phyloP scores from a whole-genome alignment of 345 rosid species.

The Arabidopsis suecica region DNA sequence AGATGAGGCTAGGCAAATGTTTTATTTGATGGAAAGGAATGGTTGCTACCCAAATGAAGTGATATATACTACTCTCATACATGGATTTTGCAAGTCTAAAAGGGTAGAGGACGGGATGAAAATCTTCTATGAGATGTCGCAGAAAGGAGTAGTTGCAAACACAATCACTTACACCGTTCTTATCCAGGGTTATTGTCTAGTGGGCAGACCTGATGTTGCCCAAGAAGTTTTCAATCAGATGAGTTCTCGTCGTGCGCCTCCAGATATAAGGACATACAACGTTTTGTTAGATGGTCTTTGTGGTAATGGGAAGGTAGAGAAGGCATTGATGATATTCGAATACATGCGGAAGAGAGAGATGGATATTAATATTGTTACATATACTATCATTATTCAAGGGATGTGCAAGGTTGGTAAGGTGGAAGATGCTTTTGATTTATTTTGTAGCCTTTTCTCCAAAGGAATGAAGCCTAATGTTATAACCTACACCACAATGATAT shows the following conservation, averaged over 20 bases:
- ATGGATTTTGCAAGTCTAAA: slow-evolving; percentile 42
- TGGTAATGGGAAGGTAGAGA: slow-evolving; percentile 25
- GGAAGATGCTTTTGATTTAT: slow-evolving; percentile 46
- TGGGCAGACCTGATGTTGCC: slow-evolving; percentile 31
- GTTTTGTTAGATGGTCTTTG: slow-evolving; percentile 40
- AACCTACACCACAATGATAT: slow-evolving; percentile 45
- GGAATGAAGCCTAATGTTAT: slow-evolving; percentile 50
- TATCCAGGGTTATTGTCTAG: slow-evolving; percentile 35
- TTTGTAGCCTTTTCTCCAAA: slow-evolving; percentile 38
- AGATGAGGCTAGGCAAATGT: slow-evolving; percentile 42
- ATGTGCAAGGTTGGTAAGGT: slow-evolving; percentile 49
- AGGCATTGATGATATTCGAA: slow-evolving; percentile 30
- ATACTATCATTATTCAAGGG: slow-evolving; percentile 49
- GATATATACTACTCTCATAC: slow-evolving; percentile 47
- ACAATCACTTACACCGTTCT: slow-evolving; percentile 39
- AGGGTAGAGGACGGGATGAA: slow-evolving; percentile 30
- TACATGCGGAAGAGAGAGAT: slow-evolving; percentile 31
- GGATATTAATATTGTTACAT: slow-evolving; percentile 40
- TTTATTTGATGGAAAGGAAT: slow-evolving; percentile 36
- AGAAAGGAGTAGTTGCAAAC: slow-evolving; percentile 37
- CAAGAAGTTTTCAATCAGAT: slow-evolving; percentile 37
- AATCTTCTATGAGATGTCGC: slow-evolving; percentile 24
- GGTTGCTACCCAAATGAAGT: slow-evolving; percentile 27
- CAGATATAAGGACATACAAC: slow-evolving; percentile 38
- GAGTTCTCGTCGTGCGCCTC: slow-evolving; percentile 28